Conservation (phyloP, 495 filamentous ascomycete species). For the Schizothecium vesticola region DNA sequence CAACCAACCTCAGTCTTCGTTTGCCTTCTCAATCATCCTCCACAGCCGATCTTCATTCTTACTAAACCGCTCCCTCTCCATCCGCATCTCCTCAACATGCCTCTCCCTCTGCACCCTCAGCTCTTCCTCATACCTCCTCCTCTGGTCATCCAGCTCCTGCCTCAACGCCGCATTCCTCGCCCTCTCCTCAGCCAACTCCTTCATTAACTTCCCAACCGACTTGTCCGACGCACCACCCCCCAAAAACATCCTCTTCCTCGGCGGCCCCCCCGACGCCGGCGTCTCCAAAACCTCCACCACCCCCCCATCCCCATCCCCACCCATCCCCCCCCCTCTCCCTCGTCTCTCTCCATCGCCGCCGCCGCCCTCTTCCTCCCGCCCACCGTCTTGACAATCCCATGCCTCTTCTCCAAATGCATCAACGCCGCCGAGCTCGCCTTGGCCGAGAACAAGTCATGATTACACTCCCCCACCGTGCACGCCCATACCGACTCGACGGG, state of each 20-base stretch:
- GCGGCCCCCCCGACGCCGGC: neutral
- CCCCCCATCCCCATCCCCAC: neutral
- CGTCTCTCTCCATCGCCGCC: neutral
- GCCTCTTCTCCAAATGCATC: neutral
- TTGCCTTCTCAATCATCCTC: neutral
- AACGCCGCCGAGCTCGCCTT: neutral
- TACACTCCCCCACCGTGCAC: neutral
- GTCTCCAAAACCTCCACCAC: neutral
- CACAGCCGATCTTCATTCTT: neutral
- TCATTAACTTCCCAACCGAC: neutral
- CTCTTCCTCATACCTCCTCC: neutral
- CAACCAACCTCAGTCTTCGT: neutral
- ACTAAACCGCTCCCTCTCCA: neutral
- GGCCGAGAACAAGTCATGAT: neutral
- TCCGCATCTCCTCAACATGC: neutral
- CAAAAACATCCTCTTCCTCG: neutral
- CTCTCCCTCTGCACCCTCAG: neutral
- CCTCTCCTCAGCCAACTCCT: neutral
- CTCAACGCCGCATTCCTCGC: neutral
- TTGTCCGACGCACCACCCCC: neutral
- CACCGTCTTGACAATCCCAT: neutral
- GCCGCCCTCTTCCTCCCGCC: neutral
- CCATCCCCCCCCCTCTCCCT: neutral
- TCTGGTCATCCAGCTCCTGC: neutral
- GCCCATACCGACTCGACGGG: neutral